These are phyloP conservation scores for Trypanosoma vivax DNA, from an alignment of 208 protist genomes.

Conservation along the genomic window DNA sequence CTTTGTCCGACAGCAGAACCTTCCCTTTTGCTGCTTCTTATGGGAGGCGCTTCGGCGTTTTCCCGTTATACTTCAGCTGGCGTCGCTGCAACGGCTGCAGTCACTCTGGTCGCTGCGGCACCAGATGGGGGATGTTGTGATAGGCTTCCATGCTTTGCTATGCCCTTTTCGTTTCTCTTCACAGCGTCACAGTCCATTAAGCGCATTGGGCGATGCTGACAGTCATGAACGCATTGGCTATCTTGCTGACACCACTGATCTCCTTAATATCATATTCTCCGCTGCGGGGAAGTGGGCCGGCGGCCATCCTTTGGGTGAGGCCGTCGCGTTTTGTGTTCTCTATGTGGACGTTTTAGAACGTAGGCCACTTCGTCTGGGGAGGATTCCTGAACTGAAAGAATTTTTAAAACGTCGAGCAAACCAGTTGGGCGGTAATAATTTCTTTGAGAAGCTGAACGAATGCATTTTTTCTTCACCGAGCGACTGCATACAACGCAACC, in stretches of 20 bases:
- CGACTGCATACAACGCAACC: not conserved
- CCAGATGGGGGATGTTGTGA: conserved; percentile 44
- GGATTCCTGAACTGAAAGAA: conserved; percentile 25
- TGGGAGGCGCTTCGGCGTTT: conserved; percentile 51
- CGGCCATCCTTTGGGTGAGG: conserved; percentile 29
- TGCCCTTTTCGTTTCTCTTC: conserved; percentile 32
- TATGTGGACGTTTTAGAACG: conserved; percentile 52
- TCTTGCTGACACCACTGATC: conserved; percentile 21
- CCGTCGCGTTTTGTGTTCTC: conserved; percentile 43
- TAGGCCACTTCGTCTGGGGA: conserved; percentile 32
- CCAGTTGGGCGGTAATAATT: not conserved
- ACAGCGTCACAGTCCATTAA: not conserved
- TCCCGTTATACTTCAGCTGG: conserved; percentile 37
- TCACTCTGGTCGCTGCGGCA: conserved; percentile 48
- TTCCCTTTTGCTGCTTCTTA: conserved; percentile 58
- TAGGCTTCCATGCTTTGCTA: conserved; percentile 41
- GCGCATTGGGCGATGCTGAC: not conserved
- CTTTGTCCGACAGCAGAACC: conserved; percentile 53
- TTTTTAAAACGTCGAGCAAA: conserved; percentile 5
- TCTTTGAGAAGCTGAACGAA: conserved; percentile 2
- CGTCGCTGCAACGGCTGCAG: conserved; percentile 41
- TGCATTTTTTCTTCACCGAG: conserved; percentile 10
- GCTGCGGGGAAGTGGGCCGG: conserved; percentile 28
- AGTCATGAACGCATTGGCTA: not conserved
- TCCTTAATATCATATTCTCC: conserved; percentile 42